phyloP scores from a whole-genome alignment of 345 rosid genomes.

The Hibiscus trionum region DNA sequence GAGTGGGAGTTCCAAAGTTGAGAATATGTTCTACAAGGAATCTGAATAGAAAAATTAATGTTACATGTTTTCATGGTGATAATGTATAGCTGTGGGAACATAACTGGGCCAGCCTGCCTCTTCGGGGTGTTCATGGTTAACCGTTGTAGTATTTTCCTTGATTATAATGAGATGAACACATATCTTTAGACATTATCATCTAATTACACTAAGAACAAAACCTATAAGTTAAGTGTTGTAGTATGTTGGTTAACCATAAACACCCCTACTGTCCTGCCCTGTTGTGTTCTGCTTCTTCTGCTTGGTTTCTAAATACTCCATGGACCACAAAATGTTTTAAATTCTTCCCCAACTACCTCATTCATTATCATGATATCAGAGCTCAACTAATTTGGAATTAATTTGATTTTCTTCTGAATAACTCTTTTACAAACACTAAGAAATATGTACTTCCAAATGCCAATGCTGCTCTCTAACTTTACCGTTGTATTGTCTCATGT shows the following conservation, averaged over 20 bases:
- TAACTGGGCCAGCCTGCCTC: neutral
- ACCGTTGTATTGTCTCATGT: conserved; percentile 37
- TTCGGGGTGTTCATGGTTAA: too few species aligned
- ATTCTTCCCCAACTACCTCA: conserved; percentile 12
- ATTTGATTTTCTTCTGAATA: neutral
- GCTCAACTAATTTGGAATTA: neutral
- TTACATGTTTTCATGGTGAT: neutral
- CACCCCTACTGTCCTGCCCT: too few species aligned
- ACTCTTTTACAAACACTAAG: neutral
- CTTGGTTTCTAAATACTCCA: too few species aligned
- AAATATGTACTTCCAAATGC: neutral
- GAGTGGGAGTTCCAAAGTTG: too few species aligned
- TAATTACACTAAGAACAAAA: too few species aligned
- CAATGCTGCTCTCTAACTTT: conserved; percentile 7
- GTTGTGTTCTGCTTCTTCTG: too few species aligned
- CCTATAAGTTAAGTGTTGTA: too few species aligned
- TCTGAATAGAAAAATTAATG: neutral
- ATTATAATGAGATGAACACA: too few species aligned
- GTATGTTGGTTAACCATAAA: too few species aligned
- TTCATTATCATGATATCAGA: neutral
- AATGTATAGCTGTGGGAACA: neutral
- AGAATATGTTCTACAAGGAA: conserved; percentile 7
- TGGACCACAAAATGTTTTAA: conserved; percentile 17
- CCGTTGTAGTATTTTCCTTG: too few species aligned
- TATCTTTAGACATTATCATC: too few species aligned